Evolutionary conservation across 2,329 filamentous ascomycete species (phyloP).

Genomic region (Paramyrothecium roridum): DNA sequence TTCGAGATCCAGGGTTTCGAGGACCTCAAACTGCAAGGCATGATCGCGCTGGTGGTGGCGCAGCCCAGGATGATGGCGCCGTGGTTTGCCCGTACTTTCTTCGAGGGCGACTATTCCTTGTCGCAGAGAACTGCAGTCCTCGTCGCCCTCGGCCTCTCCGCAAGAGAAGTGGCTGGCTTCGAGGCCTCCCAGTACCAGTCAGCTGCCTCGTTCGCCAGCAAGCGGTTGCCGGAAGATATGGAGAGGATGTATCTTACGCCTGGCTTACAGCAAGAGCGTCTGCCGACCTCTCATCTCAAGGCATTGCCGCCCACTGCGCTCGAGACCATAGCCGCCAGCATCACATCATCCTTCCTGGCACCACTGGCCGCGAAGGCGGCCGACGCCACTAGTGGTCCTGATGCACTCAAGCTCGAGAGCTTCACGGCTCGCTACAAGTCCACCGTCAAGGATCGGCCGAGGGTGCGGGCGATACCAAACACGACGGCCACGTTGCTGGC

Average conservation of each 20-base stretch:
- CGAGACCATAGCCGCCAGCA: slow-evolving; percentile 61
- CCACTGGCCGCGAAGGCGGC: slow-evolving; percentile 81
- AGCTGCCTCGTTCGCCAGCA: slow-evolving; percentile 69
- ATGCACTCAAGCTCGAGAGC: slow-evolving; percentile 82
- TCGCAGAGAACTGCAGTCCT: slow-evolving; percentile 80
- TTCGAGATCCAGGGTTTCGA: slow-evolving; percentile 78
- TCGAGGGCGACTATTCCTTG: slow-evolving; percentile 88
- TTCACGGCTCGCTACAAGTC: slow-evolving; percentile 64
- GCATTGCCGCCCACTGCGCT: slow-evolving; percentile 58
- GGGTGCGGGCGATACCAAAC: slow-evolving; percentile 64
- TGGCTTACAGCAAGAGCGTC: slow-evolving; percentile 14
- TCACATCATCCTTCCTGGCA: slow-evolving; percentile 72
- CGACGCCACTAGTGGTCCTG: slow-evolving; percentile 74
- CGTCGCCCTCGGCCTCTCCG: slow-evolving; percentile 75
- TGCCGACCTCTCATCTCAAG: slow-evolving; percentile 38
- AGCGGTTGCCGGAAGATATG: slow-evolving; percentile 69
- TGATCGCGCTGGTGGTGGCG: slow-evolving; percentile 78
- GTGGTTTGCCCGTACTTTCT: slow-evolving; percentile 83
- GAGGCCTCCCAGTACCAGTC: slow-evolving; percentile 52
- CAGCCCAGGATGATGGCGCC: slow-evolving; percentile 75
- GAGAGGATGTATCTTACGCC: slow-evolving; percentile 64
- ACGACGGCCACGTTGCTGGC: slow-evolving; percentile 74
- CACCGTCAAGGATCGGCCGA: slow-evolving; percentile 29
- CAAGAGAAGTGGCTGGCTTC: slow-evolving; percentile 80
- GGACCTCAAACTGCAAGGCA: slow-evolving; percentile 70